phyloP scores from a whole-genome alignment of 306 rosid genomes.

The Styphnolobium japonicum region DNA sequence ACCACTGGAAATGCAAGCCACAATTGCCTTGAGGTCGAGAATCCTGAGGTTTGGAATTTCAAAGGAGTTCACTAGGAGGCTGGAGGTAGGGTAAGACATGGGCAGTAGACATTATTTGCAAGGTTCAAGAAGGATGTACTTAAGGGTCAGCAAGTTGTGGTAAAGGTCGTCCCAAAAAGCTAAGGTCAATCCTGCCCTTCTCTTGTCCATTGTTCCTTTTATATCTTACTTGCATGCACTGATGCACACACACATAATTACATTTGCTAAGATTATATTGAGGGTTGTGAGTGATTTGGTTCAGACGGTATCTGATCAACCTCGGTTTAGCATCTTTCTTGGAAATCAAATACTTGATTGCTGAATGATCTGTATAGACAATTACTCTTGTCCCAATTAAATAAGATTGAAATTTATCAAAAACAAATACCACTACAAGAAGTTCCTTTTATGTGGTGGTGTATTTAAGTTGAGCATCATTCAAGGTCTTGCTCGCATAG shows the following conservation, averaged over 20 bases:
- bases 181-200: constrained; percentile 39
- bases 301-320: neutral
- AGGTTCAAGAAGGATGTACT: constrained; percentile 65
- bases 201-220: neutral
- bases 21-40: neutral
- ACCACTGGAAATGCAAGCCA: neutral
- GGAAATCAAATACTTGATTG: too few relatives aligned
- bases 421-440: too few relatives aligned
- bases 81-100: constrained; percentile 59
- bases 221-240: neutral
- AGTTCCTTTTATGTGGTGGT: too few relatives aligned
- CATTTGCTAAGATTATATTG: neutral
- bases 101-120: constrained; percentile 77
- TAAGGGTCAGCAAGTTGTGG: constrained; percentile 64
- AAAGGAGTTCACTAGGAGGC: constrained; percentile 52
- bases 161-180: constrained; percentile 64
- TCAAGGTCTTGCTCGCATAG: too few relatives aligned
- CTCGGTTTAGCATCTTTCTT: too few relatives aligned
- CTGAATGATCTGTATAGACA: too few relatives aligned
- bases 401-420: too few relatives aligned
- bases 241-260: neutral
- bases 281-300: neutral
- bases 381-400: too few relatives aligned
- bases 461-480: too few relatives aligned
- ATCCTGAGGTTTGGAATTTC: constrained; percentile 66